Evolutionary conservation across 2,329 filamentous ascomycete genomes (phyloP), one percentile per base, ranked within the genome.

Genomic region (Immersiporthe knoxdaviesiana): DNA sequence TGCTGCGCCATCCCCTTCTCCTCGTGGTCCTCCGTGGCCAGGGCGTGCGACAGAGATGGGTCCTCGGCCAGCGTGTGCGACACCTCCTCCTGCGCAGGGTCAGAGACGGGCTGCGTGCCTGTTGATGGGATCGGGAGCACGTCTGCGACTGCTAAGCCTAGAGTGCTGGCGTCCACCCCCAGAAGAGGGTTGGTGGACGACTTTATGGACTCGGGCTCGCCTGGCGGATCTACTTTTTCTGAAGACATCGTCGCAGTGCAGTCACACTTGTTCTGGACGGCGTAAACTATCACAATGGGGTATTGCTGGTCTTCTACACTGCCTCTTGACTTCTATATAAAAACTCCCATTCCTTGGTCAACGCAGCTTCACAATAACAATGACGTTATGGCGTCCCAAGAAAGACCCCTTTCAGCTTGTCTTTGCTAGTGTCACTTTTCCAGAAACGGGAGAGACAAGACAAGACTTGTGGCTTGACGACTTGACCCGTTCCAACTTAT

Each of bases 1-100:
- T 81, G 76, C 75, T 88, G 85, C 18, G 80, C 81, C 1, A 79
- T 73, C 12, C 84, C 85, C 65, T 82, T 82, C 50, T 82, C 77
- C 5, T 81, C 80, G 59, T 81, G 79, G 64, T 80, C 77, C 16
- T 77, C 76, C n/a, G 78, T 78, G 1, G 83, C 83, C 4, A 85
- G 75, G 21, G 79, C 78, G 73, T 85, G 83, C 0, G 80, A 81
- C 3, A 81, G 73, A 0, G 80, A 79, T 1, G 77, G 75, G n/a
- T 76, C 75, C 10, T 77, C 75, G 6, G 71, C 59, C 6, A 79
- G 65, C 14, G 72, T 72, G 30, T 72, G 72, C 18, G 74, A 74
- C 27, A 56, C 73, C 50, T 75, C 71, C 32, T 69, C 61, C n/a
- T 74, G 73, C 5, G 66, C 64, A 1, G 76, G 74, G 12, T 79